These are phyloP conservation scores for Caryocar brasiliense DNA, from an alignment of 441 rosid genomes.

Conservation along the genomic window DNA sequence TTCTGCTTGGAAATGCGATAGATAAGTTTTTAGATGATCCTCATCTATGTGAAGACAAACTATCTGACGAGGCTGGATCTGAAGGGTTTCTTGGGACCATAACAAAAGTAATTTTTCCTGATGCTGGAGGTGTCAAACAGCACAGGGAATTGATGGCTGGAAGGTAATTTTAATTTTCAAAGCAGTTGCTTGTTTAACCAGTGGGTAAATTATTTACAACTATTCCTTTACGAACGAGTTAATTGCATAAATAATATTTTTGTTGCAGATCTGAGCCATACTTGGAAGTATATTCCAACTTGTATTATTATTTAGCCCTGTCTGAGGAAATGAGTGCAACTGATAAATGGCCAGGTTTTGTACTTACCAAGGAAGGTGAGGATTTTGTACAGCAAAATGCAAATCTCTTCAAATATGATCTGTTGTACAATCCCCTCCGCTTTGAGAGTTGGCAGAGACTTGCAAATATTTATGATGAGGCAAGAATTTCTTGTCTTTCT, in stretches of 20 bases:
- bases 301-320: slow-evolving; percentile 82
- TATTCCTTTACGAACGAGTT: slow-evolving; percentile 12
- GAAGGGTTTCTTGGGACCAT: slow-evolving; percentile 74
- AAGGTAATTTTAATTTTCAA: slow-evolving; percentile 37
- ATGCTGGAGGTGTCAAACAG: slow-evolving; percentile 52
- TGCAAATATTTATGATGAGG: slow-evolving; percentile 97
- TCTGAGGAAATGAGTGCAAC: slow-evolving; percentile 95
- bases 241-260: slow-evolving; percentile 19
- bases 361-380: slow-evolving; percentile 95
- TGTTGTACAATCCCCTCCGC: slow-evolving; percentile 79
- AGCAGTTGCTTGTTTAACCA: background rate
- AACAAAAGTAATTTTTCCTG: slow-evolving; percentile 55
- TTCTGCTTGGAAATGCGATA: slow-evolving; percentile 68
- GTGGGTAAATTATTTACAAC: background rate
- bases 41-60: slow-evolving; percentile 77
- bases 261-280: slow-evolving; percentile 78
- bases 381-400: slow-evolving; percentile 95
- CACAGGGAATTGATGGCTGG: slow-evolving; percentile 44
- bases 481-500: slow-evolving; percentile 24
- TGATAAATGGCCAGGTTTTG: slow-evolving; percentile 99
- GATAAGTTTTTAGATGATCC: slow-evolving; percentile 85
- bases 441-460: slow-evolving; percentile 97
- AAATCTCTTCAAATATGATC: slow-evolving; percentile 82
- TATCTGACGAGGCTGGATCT: slow-evolving; percentile 82
- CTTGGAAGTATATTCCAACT: slow-evolving; percentile 76